Evolutionary conservation across 352 stramenopile genomes (phyloP).

Genomic region (Globisporangium nodosum): DNA sequence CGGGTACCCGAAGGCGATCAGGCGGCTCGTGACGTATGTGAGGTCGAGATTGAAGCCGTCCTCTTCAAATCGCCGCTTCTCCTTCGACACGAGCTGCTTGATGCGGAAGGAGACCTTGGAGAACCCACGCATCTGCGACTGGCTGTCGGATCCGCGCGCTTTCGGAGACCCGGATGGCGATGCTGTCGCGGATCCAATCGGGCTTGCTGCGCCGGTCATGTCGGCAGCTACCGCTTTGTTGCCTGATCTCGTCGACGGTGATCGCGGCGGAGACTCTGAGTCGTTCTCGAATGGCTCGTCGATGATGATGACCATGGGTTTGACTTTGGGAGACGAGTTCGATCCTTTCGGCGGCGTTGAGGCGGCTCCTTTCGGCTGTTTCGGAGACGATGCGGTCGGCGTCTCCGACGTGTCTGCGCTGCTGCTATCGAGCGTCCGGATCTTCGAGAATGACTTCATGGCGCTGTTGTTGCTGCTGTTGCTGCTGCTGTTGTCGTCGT

Average conservation of each 20-base stretch:
- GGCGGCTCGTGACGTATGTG: conserved; percentile 82
- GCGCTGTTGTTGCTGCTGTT: background rate
- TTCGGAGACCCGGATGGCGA: conserved; percentile 7
- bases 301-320: conserved; percentile 14
- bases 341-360: conserved; percentile 6
- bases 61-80: conserved; percentile 83
- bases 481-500: background rate
- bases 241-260: background rate
- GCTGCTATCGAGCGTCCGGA: conserved; percentile 5
- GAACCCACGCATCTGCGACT: conserved; percentile 34
- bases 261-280: background rate
- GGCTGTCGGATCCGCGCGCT: conserved; percentile 11
- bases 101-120: conserved; percentile 46
- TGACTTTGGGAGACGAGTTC: conserved; percentile 16
- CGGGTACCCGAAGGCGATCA: conserved; percentile 90
- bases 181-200: background rate
- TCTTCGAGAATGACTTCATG: conserved; percentile 8
- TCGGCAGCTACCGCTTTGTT: background rate
- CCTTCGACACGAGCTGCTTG: conserved; percentile 88
- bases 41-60: conserved; percentile 91
- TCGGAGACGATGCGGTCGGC: background rate
- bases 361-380: background rate
- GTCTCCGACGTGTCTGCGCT: background rate
- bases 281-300: conserved; percentile 1
- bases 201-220: background rate